Evolutionary conservation across 768 basidiomycete genomes (phyloP), one percentile per base, ranked within the genome.

Genomic region (Tricholoma bakamatsutake): DNA sequence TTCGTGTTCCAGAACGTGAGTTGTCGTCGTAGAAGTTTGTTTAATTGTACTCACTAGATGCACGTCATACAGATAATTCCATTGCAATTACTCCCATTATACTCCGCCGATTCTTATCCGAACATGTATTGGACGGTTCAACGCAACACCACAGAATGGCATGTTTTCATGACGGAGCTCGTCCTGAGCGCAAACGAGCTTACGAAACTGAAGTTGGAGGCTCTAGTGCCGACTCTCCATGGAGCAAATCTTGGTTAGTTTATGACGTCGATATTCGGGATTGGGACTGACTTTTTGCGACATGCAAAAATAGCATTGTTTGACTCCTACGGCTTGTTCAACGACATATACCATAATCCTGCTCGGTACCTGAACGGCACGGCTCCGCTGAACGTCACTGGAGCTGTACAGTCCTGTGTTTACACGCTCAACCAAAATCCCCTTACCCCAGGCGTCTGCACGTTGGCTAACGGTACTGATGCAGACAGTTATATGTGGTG

Each of bases 1-100:
- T 85, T 87, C 62, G 65, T 87, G 50, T 83, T 87, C 71, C 83
- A 85, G 59, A 87, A 85, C 60, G 85, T 84, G 57, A 67, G 81
- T 62, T 50, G 9, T 40, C 1, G 18, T n/a, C 21, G 8, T 42
- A 39, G 9, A 28, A 6, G 15, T 24, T 40, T 12, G 12, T 33
- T 5, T 12, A 15, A 12, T 33, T 11, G 6, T 3, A 21, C n/a
- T n/a, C 34, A 24, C 40, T 17, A 21, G 7, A 47, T n/a, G 40
- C 6, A 12, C 6, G 11, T 7, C 31, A 30, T 50, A 35, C 58
- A 83, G 82, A 82, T 85, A 72, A 75, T 83, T 48, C 84, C 83
- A 4, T 71, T 85, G 33, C 71, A 84, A 53, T 66, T 67, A 7
- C 72, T 76, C 4, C 73, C 76, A 10, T 60, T 83, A 5, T 85